Base-by-base conservation (phyloP, 768 basidiomycete genomes). In the Glaciozyma martinii region DNA sequence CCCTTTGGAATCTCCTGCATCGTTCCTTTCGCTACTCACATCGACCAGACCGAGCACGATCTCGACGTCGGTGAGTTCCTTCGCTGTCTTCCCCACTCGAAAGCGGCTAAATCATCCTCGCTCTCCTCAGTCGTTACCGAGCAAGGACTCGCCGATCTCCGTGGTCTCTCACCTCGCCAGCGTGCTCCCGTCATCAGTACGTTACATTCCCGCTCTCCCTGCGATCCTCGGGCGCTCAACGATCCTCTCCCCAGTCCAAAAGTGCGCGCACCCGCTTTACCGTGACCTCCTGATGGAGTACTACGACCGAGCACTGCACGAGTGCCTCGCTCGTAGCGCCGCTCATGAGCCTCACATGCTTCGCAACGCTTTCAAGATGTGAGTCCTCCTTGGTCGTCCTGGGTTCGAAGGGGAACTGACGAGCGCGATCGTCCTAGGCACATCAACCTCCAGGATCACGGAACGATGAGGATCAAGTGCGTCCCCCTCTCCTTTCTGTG, bases 1-100 rank as follows among this genome's bases (percentile, higher is more conserved):
- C 74, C 72, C 23, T 71, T 70, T 37, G 74, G 74, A 13, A 75
- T 75, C 64, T 73, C 73, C 12, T 73, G 71, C 65, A 71, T 75
- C 61, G 74, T 75, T 5, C 73, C 74, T 9, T 73, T 74, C 47
- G 71, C 72, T 5, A 67, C 66, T 23, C 74, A 75, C 61, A 53
- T 75, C 27, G 74, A 75, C 60, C 73, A 74, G 40, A 72, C 68
- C 7, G 68, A 70, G 58, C 68, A 70, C 50, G 68, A 70, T 49
- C 61, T 70, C 44, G 68, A 70, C 54, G 42, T 52, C 21, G 13
- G 53, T 58, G 27, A 27, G 16, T 21, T 30, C 40, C 21, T 27
- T 3, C 18, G 27, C 10, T 3, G 23, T 10, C n/a, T 40, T 23
- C 55, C 30, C 13, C 56, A 66, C 61, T 64, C 57, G 21, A 63